A percentile compares a stretch with the other conserved stretches of the same genome.
Conservation (phyloP, 208 protist species). For the Wallacemonas sp. region DNA sequence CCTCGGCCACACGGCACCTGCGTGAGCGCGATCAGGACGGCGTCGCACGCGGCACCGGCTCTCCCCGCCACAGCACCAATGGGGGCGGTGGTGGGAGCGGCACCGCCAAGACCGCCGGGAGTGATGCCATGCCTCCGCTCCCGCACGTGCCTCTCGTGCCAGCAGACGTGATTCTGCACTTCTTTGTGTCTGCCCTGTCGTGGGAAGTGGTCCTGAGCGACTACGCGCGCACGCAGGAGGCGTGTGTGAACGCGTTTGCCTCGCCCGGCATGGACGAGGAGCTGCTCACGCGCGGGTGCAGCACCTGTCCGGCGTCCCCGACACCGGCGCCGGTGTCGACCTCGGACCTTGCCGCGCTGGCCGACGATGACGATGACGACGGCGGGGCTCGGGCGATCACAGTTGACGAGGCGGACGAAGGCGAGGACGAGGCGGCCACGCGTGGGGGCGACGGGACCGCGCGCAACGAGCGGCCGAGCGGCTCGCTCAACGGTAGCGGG, state of each 20-base stretch:
- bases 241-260: not conserved
- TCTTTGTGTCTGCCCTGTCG: constrained; percentile 12
- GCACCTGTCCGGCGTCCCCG: not conserved
- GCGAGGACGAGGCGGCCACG: too few species aligned
- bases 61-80: not conserved
- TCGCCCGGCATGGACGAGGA: not conserved
- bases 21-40: not conserved
- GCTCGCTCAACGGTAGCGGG: not conserved
- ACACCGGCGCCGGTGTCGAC: not conserved
- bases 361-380: not conserved
- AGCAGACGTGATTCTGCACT: constrained; percentile 11
- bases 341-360: not conserved
- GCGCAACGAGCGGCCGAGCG: not conserved
- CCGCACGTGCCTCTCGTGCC: not conserved
- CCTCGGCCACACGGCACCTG: too few species aligned
- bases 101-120: not conserved
- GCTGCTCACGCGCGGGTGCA: not conserved
- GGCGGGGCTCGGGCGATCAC: not conserved
- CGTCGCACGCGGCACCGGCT: too few species aligned
- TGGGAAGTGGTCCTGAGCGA: constrained; percentile 14
- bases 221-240: constrained; percentile 4
- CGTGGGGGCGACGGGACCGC: too few species aligned
- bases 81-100: not conserved
- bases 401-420: too few species aligned
- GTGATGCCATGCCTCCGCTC: not conserved